These are phyloP conservation scores for Ashbya aceris DNA, from an alignment of 1,139 yeast genomes.

Conservation along the genomic window DNA sequence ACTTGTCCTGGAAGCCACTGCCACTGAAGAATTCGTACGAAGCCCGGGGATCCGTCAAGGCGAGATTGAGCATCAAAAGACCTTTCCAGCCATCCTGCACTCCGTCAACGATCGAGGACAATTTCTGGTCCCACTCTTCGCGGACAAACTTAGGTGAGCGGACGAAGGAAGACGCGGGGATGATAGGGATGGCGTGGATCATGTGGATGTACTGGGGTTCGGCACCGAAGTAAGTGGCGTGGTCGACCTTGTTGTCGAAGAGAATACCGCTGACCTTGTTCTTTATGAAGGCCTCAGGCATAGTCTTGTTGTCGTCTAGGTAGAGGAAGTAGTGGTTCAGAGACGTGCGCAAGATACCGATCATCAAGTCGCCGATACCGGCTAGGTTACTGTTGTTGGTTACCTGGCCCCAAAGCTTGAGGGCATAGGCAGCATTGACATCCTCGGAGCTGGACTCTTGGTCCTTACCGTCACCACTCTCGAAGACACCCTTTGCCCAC, in stretches of 20 bases:
- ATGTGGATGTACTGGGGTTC: slow-evolving; percentile 81
- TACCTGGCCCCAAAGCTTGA: slow-evolving; percentile 60
- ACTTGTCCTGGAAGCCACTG: slow-evolving; percentile 37
- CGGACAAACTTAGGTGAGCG: slow-evolving; percentile 60
- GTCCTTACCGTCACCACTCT: slow-evolving; percentile 70
- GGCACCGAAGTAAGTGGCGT: slow-evolving; percentile 82
- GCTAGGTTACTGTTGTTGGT: slow-evolving; percentile 45
- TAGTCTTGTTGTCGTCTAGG: slow-evolving; percentile 37
- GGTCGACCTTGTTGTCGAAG: slow-evolving; percentile 83
- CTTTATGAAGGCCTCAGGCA: slow-evolving; percentile 46
- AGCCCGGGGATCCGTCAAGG: slow-evolving; percentile 57
- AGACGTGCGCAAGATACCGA: slow-evolving; percentile 49
- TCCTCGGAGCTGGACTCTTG: slow-evolving; percentile 75
- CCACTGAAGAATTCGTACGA: slow-evolving; percentile 64
- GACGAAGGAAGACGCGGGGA: slow-evolving; percentile 73
- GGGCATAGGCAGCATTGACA: slow-evolving; percentile 62
- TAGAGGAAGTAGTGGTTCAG: slow-evolving; percentile 55
- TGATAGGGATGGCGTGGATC: slow-evolving; percentile 87
- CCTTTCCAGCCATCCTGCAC: slow-evolving; percentile 86
- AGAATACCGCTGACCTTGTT: slow-evolving; percentile 71
- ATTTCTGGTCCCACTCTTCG: slow-evolving; percentile 67
- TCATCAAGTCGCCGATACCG: slow-evolving; percentile 50
- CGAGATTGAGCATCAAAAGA: slow-evolving; percentile 66
- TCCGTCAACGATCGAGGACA: slow-evolving; percentile 40
- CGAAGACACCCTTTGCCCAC: slow-evolving; percentile 71